Evolutionary conservation across 352 stramenopile species (phyloP), one percentile per base, ranked within the genome.

Genomic region (Globisporangium abappressorium): DNA sequence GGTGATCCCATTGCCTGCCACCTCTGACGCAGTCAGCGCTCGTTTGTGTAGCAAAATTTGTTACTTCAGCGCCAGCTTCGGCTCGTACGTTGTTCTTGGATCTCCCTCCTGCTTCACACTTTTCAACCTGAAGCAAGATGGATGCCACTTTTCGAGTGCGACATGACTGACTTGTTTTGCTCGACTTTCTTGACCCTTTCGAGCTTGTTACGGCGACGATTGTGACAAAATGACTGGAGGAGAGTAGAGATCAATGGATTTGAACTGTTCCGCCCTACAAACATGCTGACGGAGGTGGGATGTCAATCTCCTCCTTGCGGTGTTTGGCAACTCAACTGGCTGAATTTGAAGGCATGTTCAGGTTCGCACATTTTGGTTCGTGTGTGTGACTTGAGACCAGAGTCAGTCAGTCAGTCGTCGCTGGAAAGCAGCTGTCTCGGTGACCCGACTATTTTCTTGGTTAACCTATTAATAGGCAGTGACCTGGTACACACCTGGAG

Each of bases 221-320:
- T 63, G 34, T 24, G 33, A 15, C 20, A 28, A 28, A 41, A 62
- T 49, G 34, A 62, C 34, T 62, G 57, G 57, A 62, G 57, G 57
- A 62, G 57, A 62, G 57, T 33, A n/a, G 57, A 62, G n/a, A 62
- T 49, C 57, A 15, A 18, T 30, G 22, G 34, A 36, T 63, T 18
- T 22, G 36, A 38, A 53, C 30, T 51, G 43, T 51, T 51, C 18
- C 43, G 43, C 43, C 15, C n/a, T 63, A 14, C 30, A 15, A 38
- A 51, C 9, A 22, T 34, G 22, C n/a, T 51, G 34, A 63, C 18
- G 34, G 5, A 22, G 5, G 57, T 54, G 57, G 57, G 57, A 53
- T 63, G 34, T 24, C 57, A 28, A 36, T 53, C 57, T 63, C 36
- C 34, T 36, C 57, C 54, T 59, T 43, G 28, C 18, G 2, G 28